Percentiles rank a stretch among this genome's conserved stretches.
Evolutionary conservation across 2,329 filamentous ascomycete genomes (phyloP).

Genomic region (Neocucurbitaria cava): DNA sequence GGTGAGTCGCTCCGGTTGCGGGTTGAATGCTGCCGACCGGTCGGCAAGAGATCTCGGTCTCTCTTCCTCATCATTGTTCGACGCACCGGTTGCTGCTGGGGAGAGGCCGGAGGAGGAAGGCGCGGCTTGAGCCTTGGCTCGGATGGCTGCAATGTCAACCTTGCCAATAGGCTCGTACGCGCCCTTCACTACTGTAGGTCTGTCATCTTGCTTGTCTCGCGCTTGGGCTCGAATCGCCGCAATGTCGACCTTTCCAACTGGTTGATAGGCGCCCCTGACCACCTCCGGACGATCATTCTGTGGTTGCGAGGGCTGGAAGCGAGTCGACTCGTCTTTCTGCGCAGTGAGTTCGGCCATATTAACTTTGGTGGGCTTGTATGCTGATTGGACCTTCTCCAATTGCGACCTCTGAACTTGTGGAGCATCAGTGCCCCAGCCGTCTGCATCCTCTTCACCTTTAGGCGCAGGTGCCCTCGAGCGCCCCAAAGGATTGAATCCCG

Average conservation of each 20-base stretch:
- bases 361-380: conserved; percentile 95
- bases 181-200: conserved; percentile 86
- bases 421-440: conserved; percentile 95
- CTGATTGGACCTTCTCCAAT: conserved; percentile 88
- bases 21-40: conserved; percentile 73
- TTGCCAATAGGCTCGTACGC: conserved; percentile 95
- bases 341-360: conserved; percentile 86
- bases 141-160: conserved; percentile 95
- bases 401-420: conserved; percentile 87
- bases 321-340: conserved; percentile 72
- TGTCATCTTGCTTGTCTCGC: conserved; percentile 71
- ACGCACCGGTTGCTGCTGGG: conserved; percentile 53
- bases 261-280: conserved; percentile 87
- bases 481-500: conserved; percentile 72
- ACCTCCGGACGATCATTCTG: conserved; percentile 65
- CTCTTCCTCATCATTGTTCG: conserved; percentile 51
- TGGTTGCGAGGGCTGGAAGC: conserved; percentile 60
- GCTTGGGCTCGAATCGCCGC: conserved; percentile 81
- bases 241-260: conserved; percentile 97
- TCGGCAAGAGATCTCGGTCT: conserved; percentile 72
- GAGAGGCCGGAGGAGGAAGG: conserved; percentile 46
- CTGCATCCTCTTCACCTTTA: conserved; percentile 72
- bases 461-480: conserved; percentile 64
- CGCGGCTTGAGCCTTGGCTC: conserved; percentile 73
- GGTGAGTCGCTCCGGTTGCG: conserved; percentile 79